phyloP scores from a whole-genome alignment of 129 eudicot species.

The Artemisia tridentata region DNA sequence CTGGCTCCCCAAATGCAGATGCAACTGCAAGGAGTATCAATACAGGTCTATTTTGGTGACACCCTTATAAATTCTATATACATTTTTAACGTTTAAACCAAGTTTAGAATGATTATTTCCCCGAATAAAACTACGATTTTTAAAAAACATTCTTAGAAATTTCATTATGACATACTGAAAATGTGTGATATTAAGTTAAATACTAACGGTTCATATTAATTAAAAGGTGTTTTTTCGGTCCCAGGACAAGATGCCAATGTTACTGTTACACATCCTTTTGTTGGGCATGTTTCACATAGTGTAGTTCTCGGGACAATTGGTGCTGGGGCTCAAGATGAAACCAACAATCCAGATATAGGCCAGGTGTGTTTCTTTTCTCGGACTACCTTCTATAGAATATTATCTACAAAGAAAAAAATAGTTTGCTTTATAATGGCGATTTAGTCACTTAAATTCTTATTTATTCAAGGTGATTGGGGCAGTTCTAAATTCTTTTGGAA shows the following conservation, averaged over 20 bases:
- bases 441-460: background rate
- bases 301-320: slow-evolving; percentile 73
- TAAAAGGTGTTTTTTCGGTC: background rate
- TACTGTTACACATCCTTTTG: slow-evolving; percentile 40
- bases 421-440: background rate
- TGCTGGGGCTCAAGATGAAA: slow-evolving; percentile 71
- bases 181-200: background rate
- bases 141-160: too few relatives aligned
- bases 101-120: background rate
- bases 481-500: slow-evolving; percentile 70
- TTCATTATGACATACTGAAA: background rate
- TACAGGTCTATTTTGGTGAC: slow-evolving; percentile 39
- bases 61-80: background rate
- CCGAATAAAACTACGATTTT: background rate
- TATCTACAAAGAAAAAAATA: background rate
- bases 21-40: slow-evolving; percentile 37
- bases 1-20: slow-evolving; percentile 44
- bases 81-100: background rate
- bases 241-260: slow-evolving; percentile 52
- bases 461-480: slow-evolving; percentile 78
- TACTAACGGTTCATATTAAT: too few relatives aligned
- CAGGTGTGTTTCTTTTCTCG: slow-evolving; percentile 48
- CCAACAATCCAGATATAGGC: slow-evolving; percentile 55
- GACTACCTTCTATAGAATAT: background rate
- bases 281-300: slow-evolving; percentile 72